phyloP scores from a whole-genome alignment of 805 yeast genomes.

The Hanseniaspora osmophila region DNA sequence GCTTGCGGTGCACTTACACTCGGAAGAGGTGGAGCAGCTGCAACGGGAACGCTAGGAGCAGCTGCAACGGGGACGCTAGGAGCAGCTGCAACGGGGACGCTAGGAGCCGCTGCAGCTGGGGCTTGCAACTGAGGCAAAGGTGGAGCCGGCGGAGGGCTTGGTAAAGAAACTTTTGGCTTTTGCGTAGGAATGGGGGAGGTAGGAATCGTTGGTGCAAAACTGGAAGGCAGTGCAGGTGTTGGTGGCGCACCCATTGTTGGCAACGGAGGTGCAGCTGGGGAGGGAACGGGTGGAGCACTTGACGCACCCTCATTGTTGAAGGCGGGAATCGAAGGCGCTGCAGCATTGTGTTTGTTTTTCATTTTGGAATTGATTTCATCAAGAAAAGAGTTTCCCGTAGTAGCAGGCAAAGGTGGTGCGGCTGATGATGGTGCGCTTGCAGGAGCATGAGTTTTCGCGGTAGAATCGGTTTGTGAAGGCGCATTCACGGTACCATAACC shows the following conservation, averaged over 20 bases:
- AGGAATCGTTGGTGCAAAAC: too few species aligned
- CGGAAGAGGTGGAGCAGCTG: constrained; percentile 8
- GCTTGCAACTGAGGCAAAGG: too few species aligned
- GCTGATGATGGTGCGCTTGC: constrained; percentile 13
- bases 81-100: not conserved
- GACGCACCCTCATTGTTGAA: constrained; percentile 4
- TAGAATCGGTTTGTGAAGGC: constrained; percentile 8
- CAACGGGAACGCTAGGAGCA: not conserved
- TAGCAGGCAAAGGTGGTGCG: constrained; percentile 2
- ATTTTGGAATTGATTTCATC: constrained; percentile 19
- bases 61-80: too few species aligned
- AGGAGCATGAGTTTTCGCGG: constrained; percentile 3
- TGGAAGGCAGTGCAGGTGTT: constrained; percentile 11
- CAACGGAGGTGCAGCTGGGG: constrained; percentile 12
- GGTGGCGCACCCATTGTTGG: constrained; percentile 16
- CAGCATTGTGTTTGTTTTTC: constrained; percentile 7
- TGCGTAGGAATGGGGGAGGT: too few species aligned
- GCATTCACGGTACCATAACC: constrained; percentile 16
- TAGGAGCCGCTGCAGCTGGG: too few species aligned
- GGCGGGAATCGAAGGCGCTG: not conserved
- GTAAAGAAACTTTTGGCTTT: too few species aligned
- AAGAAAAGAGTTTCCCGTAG: constrained; percentile 16
- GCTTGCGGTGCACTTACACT: constrained; percentile 11
- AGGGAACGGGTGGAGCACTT: constrained; percentile 11
- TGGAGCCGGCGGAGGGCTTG: too few species aligned